Conservation (phyloP, 2,329 filamentous ascomycete species). For the Penicillium aurantiogriseum region DNA sequence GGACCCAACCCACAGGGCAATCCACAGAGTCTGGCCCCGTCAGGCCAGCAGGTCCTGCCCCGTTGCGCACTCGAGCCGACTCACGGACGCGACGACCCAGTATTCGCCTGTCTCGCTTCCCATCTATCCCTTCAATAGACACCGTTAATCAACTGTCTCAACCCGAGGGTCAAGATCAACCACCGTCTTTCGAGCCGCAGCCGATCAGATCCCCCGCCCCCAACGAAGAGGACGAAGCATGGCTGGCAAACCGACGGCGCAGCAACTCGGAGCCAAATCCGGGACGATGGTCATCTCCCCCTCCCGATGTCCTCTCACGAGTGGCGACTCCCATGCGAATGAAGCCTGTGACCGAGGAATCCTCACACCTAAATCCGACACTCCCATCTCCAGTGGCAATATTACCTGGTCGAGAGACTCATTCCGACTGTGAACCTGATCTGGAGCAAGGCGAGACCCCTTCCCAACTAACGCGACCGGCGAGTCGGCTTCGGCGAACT, state of each 20-base stretch:
- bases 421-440: conserved; percentile 2
- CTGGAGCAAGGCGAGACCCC: conserved; percentile 16
- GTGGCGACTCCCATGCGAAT: conserved; percentile 31
- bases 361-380: conserved; percentile 20
- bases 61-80: conserved; percentile 21
- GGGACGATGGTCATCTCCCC: conserved; percentile 33
- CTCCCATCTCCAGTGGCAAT: conserved; percentile 5
- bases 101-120: conserved; percentile 29
- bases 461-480: conserved; percentile 16
- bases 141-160: conserved; percentile 12
- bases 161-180: conserved; percentile 7
- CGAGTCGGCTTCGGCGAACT: conserved; percentile 31
- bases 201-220: conserved; percentile 15
- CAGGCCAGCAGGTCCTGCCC: conserved; percentile 13
- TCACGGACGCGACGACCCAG: conserved; percentile 33
- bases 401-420: background rate
- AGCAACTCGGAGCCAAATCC: conserved; percentile 44
- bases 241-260: conserved; percentile 35
- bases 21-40: conserved; percentile 6
- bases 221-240: conserved; percentile 29
- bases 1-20: conserved; percentile 6
- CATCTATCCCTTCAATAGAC: conserved; percentile 20
- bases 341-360: conserved; percentile 36
- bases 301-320: conserved; percentile 20
- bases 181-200: conserved; percentile 19